These are phyloP conservation scores for Cyberlindnera mississippiensis DNA, from an alignment of 805 yeast genomes.

Conservation along the genomic window DNA sequence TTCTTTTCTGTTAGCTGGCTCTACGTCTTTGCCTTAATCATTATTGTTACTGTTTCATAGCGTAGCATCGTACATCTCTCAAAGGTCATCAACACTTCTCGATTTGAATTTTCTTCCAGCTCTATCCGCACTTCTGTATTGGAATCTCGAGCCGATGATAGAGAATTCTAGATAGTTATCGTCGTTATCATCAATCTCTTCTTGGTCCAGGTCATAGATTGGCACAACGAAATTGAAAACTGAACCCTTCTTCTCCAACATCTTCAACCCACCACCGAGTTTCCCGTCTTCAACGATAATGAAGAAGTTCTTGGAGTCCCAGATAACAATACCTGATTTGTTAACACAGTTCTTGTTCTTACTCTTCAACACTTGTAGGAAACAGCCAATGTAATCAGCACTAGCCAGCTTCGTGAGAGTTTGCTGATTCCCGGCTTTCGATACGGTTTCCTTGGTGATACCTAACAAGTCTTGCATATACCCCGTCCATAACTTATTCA, in stretches of 20 bases:
- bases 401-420: constrained; percentile 58
- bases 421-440: constrained; percentile 24
- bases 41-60: no score
- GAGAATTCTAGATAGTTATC: constrained; percentile 50
- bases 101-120: constrained; percentile 82
- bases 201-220: constrained; percentile 14
- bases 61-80: neutral
- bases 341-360: constrained; percentile 57
- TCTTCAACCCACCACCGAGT: constrained; percentile 58
- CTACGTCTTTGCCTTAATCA: no score
- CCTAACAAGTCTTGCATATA: constrained; percentile 59
- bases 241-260: constrained; percentile 65
- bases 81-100: constrained; percentile 62
- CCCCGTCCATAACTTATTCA: constrained; percentile 69
- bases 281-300: constrained; percentile 46
- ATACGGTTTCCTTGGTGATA: constrained; percentile 23
- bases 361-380: constrained; percentile 53
- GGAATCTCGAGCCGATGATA: constrained; percentile 75
- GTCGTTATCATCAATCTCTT: constrained; percentile 26
- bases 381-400: constrained; percentile 82
- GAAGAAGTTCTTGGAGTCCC: constrained; percentile 78
- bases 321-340: constrained; percentile 66
- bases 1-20: no score
- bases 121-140: constrained; percentile 72
- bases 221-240: constrained; percentile 53